Evolutionary conservation across 495 filamentous ascomycete genomes (phyloP).

Genomic region (Penicillium malachiteum): DNA sequence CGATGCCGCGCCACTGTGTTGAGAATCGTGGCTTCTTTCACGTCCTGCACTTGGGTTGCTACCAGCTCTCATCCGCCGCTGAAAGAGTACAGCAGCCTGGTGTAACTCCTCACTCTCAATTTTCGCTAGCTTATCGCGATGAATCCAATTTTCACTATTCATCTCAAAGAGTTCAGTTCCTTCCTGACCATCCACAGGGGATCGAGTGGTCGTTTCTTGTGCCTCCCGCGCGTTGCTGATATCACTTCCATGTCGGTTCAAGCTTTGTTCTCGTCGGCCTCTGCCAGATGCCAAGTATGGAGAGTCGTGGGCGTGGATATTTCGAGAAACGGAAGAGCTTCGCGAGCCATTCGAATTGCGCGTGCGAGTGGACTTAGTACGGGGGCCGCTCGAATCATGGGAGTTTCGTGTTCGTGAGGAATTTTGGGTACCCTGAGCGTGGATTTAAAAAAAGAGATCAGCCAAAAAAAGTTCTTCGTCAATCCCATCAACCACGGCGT

Average conservation of each 20-base stretch:
- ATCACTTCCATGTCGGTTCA: slow-evolving; percentile 50
- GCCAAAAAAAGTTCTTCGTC: slow-evolving; percentile 5
- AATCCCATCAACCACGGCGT: neutral
- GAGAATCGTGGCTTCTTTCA: slow-evolving; percentile 53
- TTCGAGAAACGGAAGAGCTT: slow-evolving; percentile 41
- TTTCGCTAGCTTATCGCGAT: slow-evolving; percentile 88
- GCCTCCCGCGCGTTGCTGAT: slow-evolving; percentile 56
- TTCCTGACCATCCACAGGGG: slow-evolving; percentile 23
- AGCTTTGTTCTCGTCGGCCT: slow-evolving; percentile 50
- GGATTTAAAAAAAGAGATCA: neutral
- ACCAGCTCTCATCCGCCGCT: slow-evolving; percentile 55
- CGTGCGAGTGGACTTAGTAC: slow-evolving; percentile 28
- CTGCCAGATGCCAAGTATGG: slow-evolving; percentile 25
- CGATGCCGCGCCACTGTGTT: slow-evolving; percentile 27
- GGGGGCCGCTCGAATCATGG: slow-evolving; percentile 34
- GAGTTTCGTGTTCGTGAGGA: slow-evolving; percentile 38
- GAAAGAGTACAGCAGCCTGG: slow-evolving; percentile 74
- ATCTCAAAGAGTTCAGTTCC: slow-evolving; percentile 15
- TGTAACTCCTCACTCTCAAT: slow-evolving; percentile 94
- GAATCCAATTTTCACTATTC: slow-evolving; percentile 74
- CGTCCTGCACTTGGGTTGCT: slow-evolving; percentile 58
- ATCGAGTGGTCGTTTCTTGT: slow-evolving; percentile 25
- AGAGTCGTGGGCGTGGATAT: slow-evolving; percentile 28
- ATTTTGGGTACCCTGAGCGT: slow-evolving; percentile 26
- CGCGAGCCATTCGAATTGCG: slow-evolving; percentile 42